Conservation (phyloP, 345 rosid genomes). For the Angophora floribunda region DNA sequence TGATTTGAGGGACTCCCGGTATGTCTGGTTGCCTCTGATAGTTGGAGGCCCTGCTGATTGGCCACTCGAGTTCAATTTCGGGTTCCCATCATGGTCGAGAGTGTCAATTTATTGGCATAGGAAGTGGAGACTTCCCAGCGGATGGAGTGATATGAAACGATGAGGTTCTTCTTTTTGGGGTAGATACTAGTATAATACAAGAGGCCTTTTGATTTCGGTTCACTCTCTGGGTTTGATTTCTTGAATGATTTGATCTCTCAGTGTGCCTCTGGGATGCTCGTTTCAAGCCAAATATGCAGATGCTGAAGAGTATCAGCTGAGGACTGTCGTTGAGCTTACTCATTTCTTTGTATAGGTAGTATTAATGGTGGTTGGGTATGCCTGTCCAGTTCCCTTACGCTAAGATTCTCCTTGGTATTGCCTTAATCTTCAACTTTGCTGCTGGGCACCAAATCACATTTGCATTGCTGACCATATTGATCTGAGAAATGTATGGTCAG, state of each 20-base stretch:
- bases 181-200: neutral
- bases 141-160: slow-evolving; percentile 14
- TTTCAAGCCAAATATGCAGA: neutral
- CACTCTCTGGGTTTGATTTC: neutral
- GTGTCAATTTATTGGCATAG: slow-evolving; percentile 91
- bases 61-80: slow-evolving; percentile 61
- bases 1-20: slow-evolving; percentile 79
- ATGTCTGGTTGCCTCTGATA: slow-evolving; percentile 77
- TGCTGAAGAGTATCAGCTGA: neutral
- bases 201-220: neutral
- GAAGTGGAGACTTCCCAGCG: slow-evolving; percentile 74
- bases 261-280: neutral
- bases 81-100: slow-evolving; percentile 79
- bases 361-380: slow-evolving; percentile 2
- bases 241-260: neutral
- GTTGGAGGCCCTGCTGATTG: slow-evolving; percentile 75
- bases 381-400: neutral
- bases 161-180: neutral
- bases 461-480: neutral
- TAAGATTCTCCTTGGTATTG: neutral
- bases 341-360: neutral
- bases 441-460: neutral
- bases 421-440: slow-evolving; percentile 2
- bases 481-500: neutral
- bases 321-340: neutral